A percentile compares a stretch with the other conserved stretches of the same genome.
These are phyloP conservation scores for Aspergillus sparsus DNA, from an alignment of 495 filamentous ascomycete genomes.

Conservation along the genomic window DNA sequence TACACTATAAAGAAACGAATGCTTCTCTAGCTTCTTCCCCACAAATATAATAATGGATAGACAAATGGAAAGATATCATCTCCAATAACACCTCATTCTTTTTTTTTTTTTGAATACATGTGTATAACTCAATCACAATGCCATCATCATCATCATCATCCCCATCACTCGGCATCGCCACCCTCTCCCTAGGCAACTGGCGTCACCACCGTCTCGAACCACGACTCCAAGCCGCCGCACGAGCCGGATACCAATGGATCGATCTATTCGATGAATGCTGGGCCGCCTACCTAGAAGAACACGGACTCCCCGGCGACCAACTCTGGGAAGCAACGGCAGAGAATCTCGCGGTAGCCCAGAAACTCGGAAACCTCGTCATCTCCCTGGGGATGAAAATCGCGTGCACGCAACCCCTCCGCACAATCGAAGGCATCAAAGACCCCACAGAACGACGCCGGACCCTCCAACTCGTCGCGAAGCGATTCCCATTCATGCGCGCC, in stretches of 20 bases:
- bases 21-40: not conserved
- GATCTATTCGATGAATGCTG: slow-evolving; percentile 44
- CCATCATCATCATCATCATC: slow-evolving; percentile 18
- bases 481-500: slow-evolving; percentile 42
- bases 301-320: slow-evolving; percentile 26
- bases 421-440: slow-evolving; percentile 35
- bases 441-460: slow-evolving; percentile 24
- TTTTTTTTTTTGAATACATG: too few relatives aligned
- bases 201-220: slow-evolving; percentile 30
- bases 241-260: slow-evolving; percentile 36
- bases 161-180: slow-evolving; percentile 31
- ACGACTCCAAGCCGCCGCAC: slow-evolving; percentile 33
- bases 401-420: slow-evolving; percentile 37
- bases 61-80: not conserved
- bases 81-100: too few relatives aligned
- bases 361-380: slow-evolving; percentile 32
- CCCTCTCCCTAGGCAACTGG: slow-evolving; percentile 37
- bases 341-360: slow-evolving; percentile 31
- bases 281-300: slow-evolving; percentile 36
- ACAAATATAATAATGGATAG: slow-evolving; percentile 16
- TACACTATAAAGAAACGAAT: slow-evolving; percentile 4
- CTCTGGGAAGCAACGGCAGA: slow-evolving; percentile 34
- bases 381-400: slow-evolving; percentile 35
- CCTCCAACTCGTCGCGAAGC: slow-evolving; percentile 32
- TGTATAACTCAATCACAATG: too few relatives aligned